Evolutionary conservation across 176 grass and related monocot genomes (phyloP), one percentile per base, ranked within the genome.

Genomic region (Oryza australiensis): DNA sequence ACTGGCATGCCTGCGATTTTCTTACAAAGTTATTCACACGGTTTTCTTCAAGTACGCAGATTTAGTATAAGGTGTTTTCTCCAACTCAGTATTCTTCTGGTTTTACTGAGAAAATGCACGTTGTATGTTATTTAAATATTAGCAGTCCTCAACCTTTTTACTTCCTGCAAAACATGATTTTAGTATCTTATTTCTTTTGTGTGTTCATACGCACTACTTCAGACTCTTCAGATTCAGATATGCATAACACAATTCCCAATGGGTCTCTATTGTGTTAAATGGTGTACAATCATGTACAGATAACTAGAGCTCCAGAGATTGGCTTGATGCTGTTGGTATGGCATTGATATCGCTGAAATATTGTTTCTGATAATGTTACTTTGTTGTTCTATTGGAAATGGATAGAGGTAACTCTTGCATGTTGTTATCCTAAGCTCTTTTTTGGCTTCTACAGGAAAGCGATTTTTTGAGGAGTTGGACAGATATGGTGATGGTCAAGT

Each of bases 381-480:
- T 48, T 72, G 29, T 72, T 43, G 30, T 32, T 84, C 12, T 71
- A 5, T 64, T 76, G 9, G 2, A 64, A 83, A 38, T 68, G 42
- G 38, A 69, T 72, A 32, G 5, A 18, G 8, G 16, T 82, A 26
- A 12, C 23, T 70, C 51, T 76, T 76, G 53, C 10, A n/a, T 64
- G 46, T 76, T 85, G 53, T 48, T 59, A 59, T 70, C 62, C 13
- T 43, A 72, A 34, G 27, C 22, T 64, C 26, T 20, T 53, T 28
- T 75, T 18, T 81, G 26, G 70, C 70, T 90, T 24, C 72, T 86
- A 49, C 84, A 98, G 96, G 96, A 91, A 98, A 82, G 87, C 84
- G 87, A 7, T 98, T 98, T 85, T 98, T 98, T 86, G 90, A 98
- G 86, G 96, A 95, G 76, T 86, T 98, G 53, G 96, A 98, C 62